Percentiles rank a stretch among this genome's conserved stretches.
These are phyloP conservation scores for Hordeum marinum DNA, from an alignment of 176 grass and related monocot species.

Conservation along the genomic window DNA sequence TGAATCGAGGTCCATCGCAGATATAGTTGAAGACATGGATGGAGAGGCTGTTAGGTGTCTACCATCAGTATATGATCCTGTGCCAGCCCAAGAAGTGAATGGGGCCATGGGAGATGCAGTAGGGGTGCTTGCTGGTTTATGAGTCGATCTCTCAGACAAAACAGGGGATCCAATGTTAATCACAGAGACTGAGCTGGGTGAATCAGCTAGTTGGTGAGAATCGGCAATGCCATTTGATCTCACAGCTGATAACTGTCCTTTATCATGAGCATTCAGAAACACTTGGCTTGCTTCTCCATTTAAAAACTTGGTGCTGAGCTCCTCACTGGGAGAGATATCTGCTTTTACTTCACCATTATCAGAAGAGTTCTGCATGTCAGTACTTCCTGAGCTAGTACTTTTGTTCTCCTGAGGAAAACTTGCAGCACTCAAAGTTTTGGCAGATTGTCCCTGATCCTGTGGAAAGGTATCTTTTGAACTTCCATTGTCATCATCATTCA, in stretches of 20 bases:
- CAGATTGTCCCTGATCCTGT: slow-evolving; percentile 67
- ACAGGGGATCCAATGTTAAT: slow-evolving; percentile 69
- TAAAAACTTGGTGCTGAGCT: slow-evolving; percentile 30
- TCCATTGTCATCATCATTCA: slow-evolving; percentile 64
- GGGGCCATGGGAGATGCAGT: slow-evolving; percentile 68
- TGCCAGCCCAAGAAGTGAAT: slow-evolving; percentile 74
- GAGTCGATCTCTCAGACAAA: slow-evolving; percentile 76
- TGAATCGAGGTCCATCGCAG: slow-evolving; percentile 61
- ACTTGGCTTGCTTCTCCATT: slow-evolving; percentile 52
- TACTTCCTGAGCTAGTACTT: slow-evolving; percentile 85
- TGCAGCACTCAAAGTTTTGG: slow-evolving; percentile 64
- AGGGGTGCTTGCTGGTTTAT: slow-evolving; percentile 61
- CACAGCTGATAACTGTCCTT: slow-evolving; percentile 20
- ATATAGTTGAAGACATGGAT: slow-evolving; percentile 73
- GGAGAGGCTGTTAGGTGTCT: slow-evolving; percentile 58
- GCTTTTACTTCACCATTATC: slow-evolving; percentile 55
- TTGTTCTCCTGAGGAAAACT: slow-evolving; percentile 87
- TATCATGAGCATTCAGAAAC: slow-evolving; percentile 41
- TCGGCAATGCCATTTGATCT: slow-evolving; percentile 54
- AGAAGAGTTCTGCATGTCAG: slow-evolving; percentile 39
- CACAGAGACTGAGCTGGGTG: slow-evolving; percentile 58
- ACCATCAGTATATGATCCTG: slow-evolving; percentile 48
- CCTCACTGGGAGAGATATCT: slow-evolving; percentile 34
- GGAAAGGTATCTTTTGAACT: slow-evolving; percentile 78
- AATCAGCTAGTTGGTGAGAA: slow-evolving; percentile 42